A percentile compares a stretch with the other conserved stretches of the same genome.
These are phyloP conservation scores for Trichoderma breve DNA, from an alignment of 2,329 filamentous ascomycete species.

Conservation along the genomic window DNA sequence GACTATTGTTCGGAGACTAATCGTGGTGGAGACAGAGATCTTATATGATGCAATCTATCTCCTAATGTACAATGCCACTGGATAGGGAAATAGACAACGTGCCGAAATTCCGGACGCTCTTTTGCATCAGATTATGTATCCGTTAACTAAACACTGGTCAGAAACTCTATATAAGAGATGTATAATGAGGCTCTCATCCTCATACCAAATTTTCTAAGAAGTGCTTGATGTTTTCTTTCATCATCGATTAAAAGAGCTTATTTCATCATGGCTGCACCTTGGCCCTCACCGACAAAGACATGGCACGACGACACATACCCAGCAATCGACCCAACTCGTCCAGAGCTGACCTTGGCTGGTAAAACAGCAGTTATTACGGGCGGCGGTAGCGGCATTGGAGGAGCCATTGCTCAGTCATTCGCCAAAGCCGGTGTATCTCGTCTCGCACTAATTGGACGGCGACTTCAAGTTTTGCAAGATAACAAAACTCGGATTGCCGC, in stretches of 20 bases:
- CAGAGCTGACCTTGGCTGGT: neutral
- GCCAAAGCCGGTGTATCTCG: neutral
- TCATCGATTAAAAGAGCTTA: neutral
- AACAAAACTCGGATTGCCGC: neutral
- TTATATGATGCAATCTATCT: neutral
- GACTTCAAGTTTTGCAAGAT: neutral
- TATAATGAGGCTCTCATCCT: neutral
- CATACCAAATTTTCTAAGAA: neutral
- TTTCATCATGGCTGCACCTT: neutral
- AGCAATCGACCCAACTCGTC: neutral
- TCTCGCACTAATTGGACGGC: neutral
- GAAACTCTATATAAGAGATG: neutral
- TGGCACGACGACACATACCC: neutral
- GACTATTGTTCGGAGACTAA: neutral
- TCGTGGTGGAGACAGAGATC: neutral
- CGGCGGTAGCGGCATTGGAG: neutral
- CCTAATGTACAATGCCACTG: neutral
- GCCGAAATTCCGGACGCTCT: neutral
- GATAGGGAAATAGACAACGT: neutral
- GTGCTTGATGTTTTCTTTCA: neutral
- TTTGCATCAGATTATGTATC: neutral
- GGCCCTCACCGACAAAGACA: neutral
- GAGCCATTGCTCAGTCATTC: constrained; percentile 2
- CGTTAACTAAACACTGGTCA: neutral
- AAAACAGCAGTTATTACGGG: neutral